Evolutionary conservation across 768 basidiomycete genomes (phyloP), one percentile per base, ranked within the genome.

Genomic region (Leccinum imitatum): DNA sequence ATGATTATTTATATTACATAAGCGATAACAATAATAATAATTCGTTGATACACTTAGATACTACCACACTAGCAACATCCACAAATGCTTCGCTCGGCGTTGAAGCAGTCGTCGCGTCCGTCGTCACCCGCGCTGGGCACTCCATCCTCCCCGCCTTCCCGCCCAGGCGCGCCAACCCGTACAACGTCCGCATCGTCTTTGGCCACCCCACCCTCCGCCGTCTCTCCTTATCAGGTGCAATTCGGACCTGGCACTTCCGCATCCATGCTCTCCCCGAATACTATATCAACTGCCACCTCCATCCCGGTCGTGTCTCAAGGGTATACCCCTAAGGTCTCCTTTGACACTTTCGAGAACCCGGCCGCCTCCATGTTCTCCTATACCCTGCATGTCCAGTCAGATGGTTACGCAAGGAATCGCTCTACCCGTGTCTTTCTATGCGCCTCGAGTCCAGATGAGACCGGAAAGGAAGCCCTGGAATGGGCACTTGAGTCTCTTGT

Each of bases 371-470:
- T 94, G 89, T 93, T 94, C 76, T 88, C 85, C n/a, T 93, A 86
- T 68, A 93, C 92, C 0, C 82, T 94, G 14, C 86, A 84, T 69
- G 92, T 91, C 19, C 93, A 95, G 73, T 87, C 85, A 8, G 91
- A 88, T 2, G 89, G 89, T 2, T 98, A 94, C 72, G 77, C 78
- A 47, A 82, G 92, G 31, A 87, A 80, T 3, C 80, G 88, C 30
- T 84, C 85, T 54, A 95, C 94, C 1, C 82, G 96, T 0, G 91
- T 91, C 1, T 98, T 93, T 73, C 80, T 97, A 1, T 95, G 94
- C 60, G 95, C 95, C 0, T 82, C 92, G 1, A 91, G 91, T 48
- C 79, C 87, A 0, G 95, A 97, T 66, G 95, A 96, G 75, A 91
- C 89, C 60, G 95, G 95, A 0, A 75, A 80, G 6, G 86, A 94